Conservation (phyloP, 345 rosid genomes). For the Populus pruinosa region DNA sequence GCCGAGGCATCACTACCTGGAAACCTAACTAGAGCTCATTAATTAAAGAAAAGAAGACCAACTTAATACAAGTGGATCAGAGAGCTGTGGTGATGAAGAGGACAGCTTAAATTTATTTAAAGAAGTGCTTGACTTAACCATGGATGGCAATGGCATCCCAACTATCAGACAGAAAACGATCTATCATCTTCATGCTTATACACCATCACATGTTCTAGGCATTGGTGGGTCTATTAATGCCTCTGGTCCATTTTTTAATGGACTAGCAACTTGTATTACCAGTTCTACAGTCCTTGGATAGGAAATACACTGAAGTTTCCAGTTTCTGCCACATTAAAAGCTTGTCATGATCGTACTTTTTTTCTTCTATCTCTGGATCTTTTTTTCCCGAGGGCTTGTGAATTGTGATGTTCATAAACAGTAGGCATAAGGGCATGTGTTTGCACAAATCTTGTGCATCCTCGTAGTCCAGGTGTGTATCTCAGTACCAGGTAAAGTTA, state of each 20-base stretch:
- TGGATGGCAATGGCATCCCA: background rate
- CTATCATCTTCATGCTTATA: background rate
- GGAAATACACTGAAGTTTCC: background rate
- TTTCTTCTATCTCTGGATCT: background rate
- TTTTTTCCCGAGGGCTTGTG: background rate
- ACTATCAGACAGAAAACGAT: background rate
- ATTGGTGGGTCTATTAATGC: background rate
- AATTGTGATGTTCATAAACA: background rate
- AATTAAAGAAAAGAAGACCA: background rate
- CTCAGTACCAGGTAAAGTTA: background rate
- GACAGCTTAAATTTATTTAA: background rate
- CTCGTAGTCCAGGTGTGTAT: background rate
- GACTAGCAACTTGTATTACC: background rate
- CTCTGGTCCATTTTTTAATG: background rate
- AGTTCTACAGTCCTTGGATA: background rate
- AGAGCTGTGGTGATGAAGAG: background rate
- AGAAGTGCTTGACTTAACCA: background rate
- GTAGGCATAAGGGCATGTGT: background rate
- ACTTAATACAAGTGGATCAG: background rate
- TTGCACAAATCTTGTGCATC: background rate
- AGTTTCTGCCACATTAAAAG: background rate
- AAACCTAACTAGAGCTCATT: background rate
- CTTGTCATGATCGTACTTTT: background rate
- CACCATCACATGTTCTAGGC: constrained; percentile 1
- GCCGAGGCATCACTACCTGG: background rate